These are phyloP conservation scores for Stereum hirsutum DNA, from an alignment of 1,284 basidiomycete genomes.

Conservation along the genomic window DNA sequence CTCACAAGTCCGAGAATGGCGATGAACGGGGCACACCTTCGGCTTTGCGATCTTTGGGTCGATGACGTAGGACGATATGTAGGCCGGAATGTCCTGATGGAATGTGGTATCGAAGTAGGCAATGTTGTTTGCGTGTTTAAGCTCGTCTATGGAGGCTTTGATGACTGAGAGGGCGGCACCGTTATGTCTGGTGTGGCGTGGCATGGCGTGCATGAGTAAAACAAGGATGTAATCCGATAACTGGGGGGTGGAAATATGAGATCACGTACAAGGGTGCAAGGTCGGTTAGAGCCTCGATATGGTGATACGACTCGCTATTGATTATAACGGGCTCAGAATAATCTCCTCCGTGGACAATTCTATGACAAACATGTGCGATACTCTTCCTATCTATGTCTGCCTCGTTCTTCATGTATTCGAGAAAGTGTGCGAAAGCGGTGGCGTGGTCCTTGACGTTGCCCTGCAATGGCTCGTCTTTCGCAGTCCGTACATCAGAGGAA, in stretches of 20 bases:
- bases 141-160: slow-evolving; percentile 45
- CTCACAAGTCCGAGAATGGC: too few relatives aligned
- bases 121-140: slow-evolving; percentile 56
- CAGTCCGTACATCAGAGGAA: slow-evolving; percentile 17
- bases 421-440: slow-evolving; percentile 57
- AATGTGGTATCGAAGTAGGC: slow-evolving; percentile 84
- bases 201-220: neutral
- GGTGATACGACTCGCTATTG: slow-evolving; percentile 47
- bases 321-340: slow-evolving; percentile 63
- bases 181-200: slow-evolving; percentile 38
- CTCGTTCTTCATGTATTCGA: slow-evolving; percentile 36
- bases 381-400: slow-evolving; percentile 32
- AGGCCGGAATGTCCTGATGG: slow-evolving; percentile 65
- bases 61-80: slow-evolving; percentile 74
- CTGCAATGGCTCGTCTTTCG: slow-evolving; percentile 27
- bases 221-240: too few relatives aligned
- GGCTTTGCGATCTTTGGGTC: slow-evolving; percentile 50
- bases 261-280: slow-evolving; percentile 69
- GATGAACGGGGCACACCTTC: too few relatives aligned
- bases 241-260: too few relatives aligned
- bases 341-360: slow-evolving; percentile 79
- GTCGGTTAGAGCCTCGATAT: slow-evolving; percentile 69
- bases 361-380: slow-evolving; percentile 54
- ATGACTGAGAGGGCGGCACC: slow-evolving; percentile 54
- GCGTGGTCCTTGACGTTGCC: slow-evolving; percentile 42